Evolutionary conservation across 306 rosid genomes (phyloP).

Genomic region (Glycyrrhiza uralensis): DNA sequence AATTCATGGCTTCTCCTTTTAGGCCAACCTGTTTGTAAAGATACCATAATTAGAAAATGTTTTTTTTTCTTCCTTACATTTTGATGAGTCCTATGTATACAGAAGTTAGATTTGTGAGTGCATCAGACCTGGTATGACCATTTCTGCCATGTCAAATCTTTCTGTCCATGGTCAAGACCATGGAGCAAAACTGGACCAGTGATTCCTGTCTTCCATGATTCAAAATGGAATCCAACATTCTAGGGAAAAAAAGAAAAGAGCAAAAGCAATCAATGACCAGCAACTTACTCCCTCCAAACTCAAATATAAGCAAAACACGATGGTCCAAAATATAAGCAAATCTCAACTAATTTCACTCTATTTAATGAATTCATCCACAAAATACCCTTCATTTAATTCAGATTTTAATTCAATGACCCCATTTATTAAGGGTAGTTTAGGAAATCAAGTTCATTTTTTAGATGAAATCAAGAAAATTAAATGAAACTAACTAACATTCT

Average conservation of each 20-base stretch:
- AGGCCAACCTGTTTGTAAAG: constrained; percentile 66
- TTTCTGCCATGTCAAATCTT: constrained; percentile 63
- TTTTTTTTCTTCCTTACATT: background rate
- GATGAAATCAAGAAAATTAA: no score
- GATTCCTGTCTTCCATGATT: constrained; percentile 78
- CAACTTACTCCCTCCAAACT: no score
- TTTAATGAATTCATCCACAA: no score
- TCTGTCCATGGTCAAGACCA: constrained; percentile 72
- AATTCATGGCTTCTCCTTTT: constrained; percentile 76
- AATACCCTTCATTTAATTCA: no score
- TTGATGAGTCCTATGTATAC: background rate
- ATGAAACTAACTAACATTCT: no score
- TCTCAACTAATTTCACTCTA: no score
- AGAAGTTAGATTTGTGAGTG: background rate
- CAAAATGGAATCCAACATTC: constrained; percentile 84
- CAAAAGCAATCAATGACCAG: background rate
- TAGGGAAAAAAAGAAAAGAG: constrained; percentile 9
- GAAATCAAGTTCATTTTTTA: no score
- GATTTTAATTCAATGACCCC: no score
- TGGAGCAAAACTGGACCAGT: constrained; percentile 67
- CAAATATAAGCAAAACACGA: no score
- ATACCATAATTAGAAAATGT: background rate
- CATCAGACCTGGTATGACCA: constrained; percentile 85
- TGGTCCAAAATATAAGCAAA: no score
- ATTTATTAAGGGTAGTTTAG: no score